A percentile compares a stretch with the other conserved stretches of the same genome.
Evolutionary conservation across 192 early-diverging fungal species (phyloP).

Genomic region (Rhizophlyctis rosea): DNA sequence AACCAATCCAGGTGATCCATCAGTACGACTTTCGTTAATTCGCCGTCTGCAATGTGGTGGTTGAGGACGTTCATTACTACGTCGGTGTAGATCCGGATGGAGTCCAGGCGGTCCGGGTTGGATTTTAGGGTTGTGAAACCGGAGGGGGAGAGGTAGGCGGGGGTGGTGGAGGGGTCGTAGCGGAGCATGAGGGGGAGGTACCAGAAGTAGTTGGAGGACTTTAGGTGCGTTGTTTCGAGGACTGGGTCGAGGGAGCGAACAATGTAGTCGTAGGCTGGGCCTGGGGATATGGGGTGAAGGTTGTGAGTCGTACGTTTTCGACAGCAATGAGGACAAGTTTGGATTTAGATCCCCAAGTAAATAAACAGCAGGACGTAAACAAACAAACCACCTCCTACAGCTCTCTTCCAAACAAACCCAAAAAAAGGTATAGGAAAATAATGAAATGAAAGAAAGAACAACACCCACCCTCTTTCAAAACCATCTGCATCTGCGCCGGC

Average conservation of each 20-base stretch:
- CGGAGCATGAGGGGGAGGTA: conserved; percentile 69
- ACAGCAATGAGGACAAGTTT: too few species aligned
- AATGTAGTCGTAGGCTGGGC: conserved; percentile 71
- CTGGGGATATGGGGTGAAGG: too few species aligned
- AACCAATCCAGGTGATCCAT: conserved; percentile 95
- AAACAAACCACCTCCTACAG: too few species aligned
- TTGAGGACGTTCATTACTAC: conserved; percentile 68
- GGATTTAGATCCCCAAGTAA: too few species aligned
- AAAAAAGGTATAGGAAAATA: too few species aligned
- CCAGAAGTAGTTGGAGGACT: conserved; percentile 81
- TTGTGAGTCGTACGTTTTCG: too few species aligned
- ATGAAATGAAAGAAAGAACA: too few species aligned
- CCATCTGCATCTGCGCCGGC: conserved; percentile 81
- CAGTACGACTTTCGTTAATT: conserved; percentile 69
- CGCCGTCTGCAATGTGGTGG: conserved; percentile 50
- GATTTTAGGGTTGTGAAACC: conserved; percentile 60
- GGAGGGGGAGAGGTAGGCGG: conserved; percentile 69
- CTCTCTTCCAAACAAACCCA: too few species aligned
- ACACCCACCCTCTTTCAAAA: conserved; percentile 67
- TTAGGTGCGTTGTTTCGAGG: conserved; percentile 54
- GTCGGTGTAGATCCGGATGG: conserved; percentile 76
- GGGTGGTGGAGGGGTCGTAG: conserved; percentile 66
- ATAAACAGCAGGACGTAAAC: too few species aligned
- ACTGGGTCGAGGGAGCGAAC: conserved; percentile 81
- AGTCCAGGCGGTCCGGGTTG: conserved; percentile 47